Percentiles rank a stretch among this genome's conserved stretches.
phyloP scores from a whole-genome alignment of 306 rosid genomes.

The Heteromeles arbutifolia region DNA sequence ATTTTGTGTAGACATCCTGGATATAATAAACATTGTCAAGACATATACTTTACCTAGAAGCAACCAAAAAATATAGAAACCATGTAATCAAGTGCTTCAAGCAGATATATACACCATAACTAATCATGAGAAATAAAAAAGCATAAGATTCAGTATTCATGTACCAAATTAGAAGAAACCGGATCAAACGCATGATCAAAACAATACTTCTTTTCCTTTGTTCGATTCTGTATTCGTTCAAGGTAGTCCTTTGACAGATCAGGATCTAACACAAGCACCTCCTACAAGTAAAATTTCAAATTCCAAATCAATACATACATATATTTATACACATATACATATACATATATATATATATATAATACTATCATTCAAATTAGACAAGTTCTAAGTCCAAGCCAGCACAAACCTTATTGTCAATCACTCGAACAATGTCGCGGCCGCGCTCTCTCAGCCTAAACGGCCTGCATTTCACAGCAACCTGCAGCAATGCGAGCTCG shows the following conservation, averaged over 20 bases:
- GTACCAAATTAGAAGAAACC: conserved; percentile 38
- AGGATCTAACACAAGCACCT: conserved; percentile 52
- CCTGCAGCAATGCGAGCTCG: conserved; percentile 24
- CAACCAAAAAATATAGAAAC: background rate
- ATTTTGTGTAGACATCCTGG: conserved; percentile 47
- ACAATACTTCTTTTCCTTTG: conserved; percentile 47
- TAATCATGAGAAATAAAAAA: background rate
- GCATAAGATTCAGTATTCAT: background rate
- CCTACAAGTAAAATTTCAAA: conserved; percentile 23
- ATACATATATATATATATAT: no score
- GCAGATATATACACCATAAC: background rate
- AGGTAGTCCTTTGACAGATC: conserved; percentile 53
- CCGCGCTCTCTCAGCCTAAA: conserved; percentile 37
- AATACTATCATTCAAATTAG: no score
- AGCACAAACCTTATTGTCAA: conserved; percentile 39
- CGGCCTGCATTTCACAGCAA: conserved; percentile 59
- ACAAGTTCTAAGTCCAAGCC: background rate
- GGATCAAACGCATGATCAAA: conserved; percentile 59
- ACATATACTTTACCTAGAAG: background rate
- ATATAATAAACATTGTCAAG: conserved; percentile 2
- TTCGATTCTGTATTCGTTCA: conserved; percentile 55
- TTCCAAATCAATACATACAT: background rate
- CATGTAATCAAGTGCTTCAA: background rate
- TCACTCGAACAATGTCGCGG: conserved; percentile 51
- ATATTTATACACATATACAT: no score